Evolutionary conservation across 2,329 filamentous ascomycete species (phyloP), one percentile per base, ranked within the genome.

Genomic region (Aspergillus aculeatus): DNA sequence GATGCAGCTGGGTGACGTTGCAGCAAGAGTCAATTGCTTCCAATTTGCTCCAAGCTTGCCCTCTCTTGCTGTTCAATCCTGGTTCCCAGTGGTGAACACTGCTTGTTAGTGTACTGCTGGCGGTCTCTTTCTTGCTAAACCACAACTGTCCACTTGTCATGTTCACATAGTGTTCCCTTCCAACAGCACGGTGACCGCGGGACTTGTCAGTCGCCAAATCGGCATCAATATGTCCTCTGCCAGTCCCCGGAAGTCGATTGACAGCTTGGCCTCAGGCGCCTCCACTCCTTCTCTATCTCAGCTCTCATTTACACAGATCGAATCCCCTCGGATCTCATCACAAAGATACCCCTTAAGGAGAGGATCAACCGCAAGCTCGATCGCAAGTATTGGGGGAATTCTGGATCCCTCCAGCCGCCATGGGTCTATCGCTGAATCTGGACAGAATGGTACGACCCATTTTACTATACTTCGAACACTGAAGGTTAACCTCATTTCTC

Each of bases 311-410:
- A 66, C 61, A n/a, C 73, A 75, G 61, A 62, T 76, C 50, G 76
- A 78, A 52, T 76, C 72, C 23, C 71, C 72, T 41, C 73, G 73
- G 14, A 63, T 69, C 10, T 67, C 72, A 53, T 67, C 73, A 49
- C 73, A 76, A 44, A 68, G 74, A 56, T 69, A 68, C 65, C 71
- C 72, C 62, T 71, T 75, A 64, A 77, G 93, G 72, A 85, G 92
- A 75, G 90, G 87, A 63, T 98, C 95, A 57, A 90, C 88, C 26
- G 89, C 93, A 49, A 96, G 92, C 80, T 97, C 94, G 23, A 86
- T 94, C 67, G 87, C 89, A 72, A 97, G 93, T 32, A 87, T 96
- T 72, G 92, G 92, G 62, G 92, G 92, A n/a, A 84, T 86, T 38
- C 80, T 96, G 61, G 92, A 96, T 71, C 87, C 85, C 9, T 84